Base-by-base conservation (phyloP, 1,284 basidiomycete genomes). In the Earliella scabrosa region DNA sequence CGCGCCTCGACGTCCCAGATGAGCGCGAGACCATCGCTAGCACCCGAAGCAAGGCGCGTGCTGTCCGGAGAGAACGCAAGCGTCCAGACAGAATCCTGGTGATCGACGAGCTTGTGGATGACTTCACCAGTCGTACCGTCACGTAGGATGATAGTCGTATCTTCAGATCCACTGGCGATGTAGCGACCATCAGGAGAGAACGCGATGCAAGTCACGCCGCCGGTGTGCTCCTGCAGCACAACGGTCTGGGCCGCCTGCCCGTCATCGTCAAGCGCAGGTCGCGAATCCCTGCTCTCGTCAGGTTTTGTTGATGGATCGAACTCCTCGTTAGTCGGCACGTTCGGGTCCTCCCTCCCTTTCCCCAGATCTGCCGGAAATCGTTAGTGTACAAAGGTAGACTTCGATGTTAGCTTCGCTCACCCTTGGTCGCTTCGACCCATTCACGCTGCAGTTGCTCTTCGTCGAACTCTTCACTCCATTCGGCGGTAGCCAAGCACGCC, bases 31-130 rank as follows among this genome's bases (percentile, higher is more conserved):
- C 54, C 46, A 36, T 67, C 59, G 26, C 46, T 21, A 2, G 63
- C 54, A 34, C 63, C 66, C 0, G 68, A 63, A 3, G 59, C 61
- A 13, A 69, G 41, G 7, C 45, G 49, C 16, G 10, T 50, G 49
- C 59, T 49, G 49, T 69, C 64, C 2, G 64, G 66, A 0, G 67
- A 67, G 53, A 69, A 70, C 10, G 59, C 58, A 13, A 68, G 21
- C 14, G 56, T 34, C 41, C 45, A 54, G n/a, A 68, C 41, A 1
- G 52, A 16, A 14, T 62, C 63, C 2, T 38, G 32, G 47, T 70
- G 68, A 1, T 50, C 52, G 1, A 6, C 21, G 27, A 64, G 54
- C 16, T 18, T 36, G 18, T 41, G 36, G 16, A 56, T 23, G 9
- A 41, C 11, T 10, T 14, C 18, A 0, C 61, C 61, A 2, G 47